Conservation (phyloP, 2,329 filamentous ascomycete genomes). For the Colletotrichum chrysophilum region DNA sequence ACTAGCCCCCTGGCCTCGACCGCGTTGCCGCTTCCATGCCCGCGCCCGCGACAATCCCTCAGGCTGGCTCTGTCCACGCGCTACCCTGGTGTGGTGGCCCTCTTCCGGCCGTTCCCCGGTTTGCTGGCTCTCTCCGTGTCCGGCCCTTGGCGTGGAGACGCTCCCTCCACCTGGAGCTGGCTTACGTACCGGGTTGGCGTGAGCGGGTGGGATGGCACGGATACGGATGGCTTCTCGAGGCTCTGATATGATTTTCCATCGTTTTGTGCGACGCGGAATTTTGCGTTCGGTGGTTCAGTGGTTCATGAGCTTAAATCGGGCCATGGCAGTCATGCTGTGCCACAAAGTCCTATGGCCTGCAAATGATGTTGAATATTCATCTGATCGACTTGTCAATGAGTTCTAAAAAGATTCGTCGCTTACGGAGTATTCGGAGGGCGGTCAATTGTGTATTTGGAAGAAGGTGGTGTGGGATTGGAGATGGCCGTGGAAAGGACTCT, state of each 20-base stretch:
- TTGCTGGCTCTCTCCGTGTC: constrained; percentile 5
- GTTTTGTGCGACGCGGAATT: neutral
- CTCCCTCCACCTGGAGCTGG: neutral
- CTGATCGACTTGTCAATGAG: no score
- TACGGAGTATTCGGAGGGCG: neutral
- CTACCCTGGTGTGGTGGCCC: constrained; percentile 3
- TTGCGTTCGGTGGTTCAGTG: neutral
- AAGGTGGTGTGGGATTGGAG: neutral
- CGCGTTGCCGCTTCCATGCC: neutral
- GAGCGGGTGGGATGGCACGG: neutral
- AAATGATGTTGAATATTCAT: neutral
- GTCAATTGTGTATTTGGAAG: neutral
- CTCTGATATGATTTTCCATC: neutral
- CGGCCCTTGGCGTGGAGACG: constrained; percentile 14
- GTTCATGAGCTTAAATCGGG: neutral
- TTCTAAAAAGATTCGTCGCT: neutral
- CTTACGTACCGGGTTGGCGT: neutral
- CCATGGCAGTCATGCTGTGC: neutral
- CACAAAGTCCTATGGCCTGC: neutral
- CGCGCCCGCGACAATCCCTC: constrained; percentile 2
- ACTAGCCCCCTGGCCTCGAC: constrained; percentile 8
- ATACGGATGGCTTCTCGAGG: neutral
- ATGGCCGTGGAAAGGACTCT: neutral
- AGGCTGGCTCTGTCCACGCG: constrained; percentile 1
- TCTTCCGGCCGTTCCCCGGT: constrained; percentile 16